Evolutionary conservation across 176 grass and related monocot genomes (phyloP).

Genomic region (Areca catechu): DNA sequence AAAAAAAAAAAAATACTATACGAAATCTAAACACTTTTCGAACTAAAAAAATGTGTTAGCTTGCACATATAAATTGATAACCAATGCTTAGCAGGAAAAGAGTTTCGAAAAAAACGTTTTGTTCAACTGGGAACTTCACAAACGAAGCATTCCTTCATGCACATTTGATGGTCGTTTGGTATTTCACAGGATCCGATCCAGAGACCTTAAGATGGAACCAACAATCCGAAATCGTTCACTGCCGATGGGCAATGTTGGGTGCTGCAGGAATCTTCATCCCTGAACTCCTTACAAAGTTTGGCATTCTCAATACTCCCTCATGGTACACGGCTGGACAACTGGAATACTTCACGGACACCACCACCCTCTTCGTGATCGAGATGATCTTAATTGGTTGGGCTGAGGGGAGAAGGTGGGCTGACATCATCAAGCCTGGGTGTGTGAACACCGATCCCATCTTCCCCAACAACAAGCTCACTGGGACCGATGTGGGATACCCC

Average conservation of each 20-base stretch:
- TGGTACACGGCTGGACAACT: constrained; percentile 81
- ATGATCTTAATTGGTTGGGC: constrained; percentile 86
- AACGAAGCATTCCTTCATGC: too few species aligned
- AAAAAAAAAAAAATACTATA: too few species aligned
- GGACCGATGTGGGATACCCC: constrained; percentile 88
- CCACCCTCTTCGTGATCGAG: constrained; percentile 91
- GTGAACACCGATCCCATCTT: constrained; percentile 91
- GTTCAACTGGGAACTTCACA: too few species aligned
- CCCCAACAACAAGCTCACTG: constrained; percentile 88
- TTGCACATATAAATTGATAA: too few species aligned
- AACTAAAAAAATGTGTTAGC: too few species aligned
- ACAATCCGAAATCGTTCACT: constrained; percentile 87
- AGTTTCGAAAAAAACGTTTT: too few species aligned
- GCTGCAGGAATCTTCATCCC: constrained; percentile 93
- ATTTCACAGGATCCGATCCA: constrained; percentile 62
- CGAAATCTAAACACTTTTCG: too few species aligned
- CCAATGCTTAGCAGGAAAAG: too few species aligned
- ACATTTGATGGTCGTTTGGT: too few species aligned
- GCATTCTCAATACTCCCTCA: constrained; percentile 81
- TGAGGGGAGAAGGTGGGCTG: constrained; percentile 82
- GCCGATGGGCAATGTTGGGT: constrained; percentile 95
- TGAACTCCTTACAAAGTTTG: constrained; percentile 82
- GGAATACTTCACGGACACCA: constrained; percentile 95
- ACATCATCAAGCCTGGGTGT: constrained; percentile 86
- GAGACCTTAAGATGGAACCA: constrained; percentile 83